Base-by-base conservation (phyloP, 108 stramenopile genomes). In the Nitzschia sp. region DNA sequence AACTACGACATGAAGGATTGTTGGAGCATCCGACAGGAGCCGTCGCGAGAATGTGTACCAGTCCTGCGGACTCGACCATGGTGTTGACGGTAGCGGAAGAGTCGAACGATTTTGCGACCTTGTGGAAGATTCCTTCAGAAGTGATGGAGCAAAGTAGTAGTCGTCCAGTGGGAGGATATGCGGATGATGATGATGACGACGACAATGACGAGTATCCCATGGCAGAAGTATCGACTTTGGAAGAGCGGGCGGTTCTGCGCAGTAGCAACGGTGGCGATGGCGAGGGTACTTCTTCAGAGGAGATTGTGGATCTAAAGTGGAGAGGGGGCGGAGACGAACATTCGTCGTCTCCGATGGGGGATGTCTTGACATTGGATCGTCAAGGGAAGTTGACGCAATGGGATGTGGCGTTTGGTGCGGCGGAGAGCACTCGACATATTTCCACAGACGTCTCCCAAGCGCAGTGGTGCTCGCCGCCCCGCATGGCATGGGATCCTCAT, bases 401-500 rank as follows among this genome's bases (percentile, higher is more conserved):
- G 79, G 83, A 73, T 56, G 53, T 77, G 13, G 31, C 58, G 13
- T 52, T 75, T 55, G 82, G 68, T 26, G 64, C 47, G 13, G 73
- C 64, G 65, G 57, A 57, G 26, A 61, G 58, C 22, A 66, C 41
- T 13, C 64, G 70, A 8, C 27, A 50, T 29, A 52, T 36, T 16
- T 15, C 13, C 3, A 32, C 55, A 2, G 27, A 54, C 35, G 45
- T 73, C 17, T n/a, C 50, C 13, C 25, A 25, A 22, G 38, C 47
- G 3, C 15, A 52, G 13, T 68, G 22, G 29, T 52, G 60, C 46
- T 31, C 65, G 0, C 85, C 87, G 15, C 83, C 86, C 4, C 83
- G 85, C 25, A 80, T 83, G 58, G 81, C 81, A 2, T 91, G 90
- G 85, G 93, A 94, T 82, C 90, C 90, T n/a, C 93, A 94, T 45